phyloP scores from a whole-genome alignment of 768 basidiomycete species.

The Boletellus sp. region DNA sequence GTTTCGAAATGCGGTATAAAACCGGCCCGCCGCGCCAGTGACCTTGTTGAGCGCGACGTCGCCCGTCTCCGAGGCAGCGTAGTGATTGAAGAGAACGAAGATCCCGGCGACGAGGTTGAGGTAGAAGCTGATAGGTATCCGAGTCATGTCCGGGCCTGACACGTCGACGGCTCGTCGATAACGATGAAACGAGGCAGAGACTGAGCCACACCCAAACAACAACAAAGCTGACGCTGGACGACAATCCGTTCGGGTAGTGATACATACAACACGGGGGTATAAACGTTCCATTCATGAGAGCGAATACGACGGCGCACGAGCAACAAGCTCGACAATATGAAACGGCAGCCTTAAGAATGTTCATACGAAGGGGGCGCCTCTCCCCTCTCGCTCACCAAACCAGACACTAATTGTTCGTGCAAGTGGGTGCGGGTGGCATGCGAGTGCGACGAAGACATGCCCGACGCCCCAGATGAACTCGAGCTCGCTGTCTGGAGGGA shows the following conservation, averaged over 20 bases:
- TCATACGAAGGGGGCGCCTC: constrained; percentile 69
- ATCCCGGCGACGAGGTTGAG: constrained; percentile 18
- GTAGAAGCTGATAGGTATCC: constrained; percentile 15
- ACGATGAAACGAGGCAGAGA: no score
- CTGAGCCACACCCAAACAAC: not conserved
- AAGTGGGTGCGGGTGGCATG: constrained; percentile 45
- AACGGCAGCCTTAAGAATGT: not conserved
- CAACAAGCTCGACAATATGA: not conserved
- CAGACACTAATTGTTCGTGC: constrained; percentile 79
- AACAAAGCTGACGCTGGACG: not conserved
- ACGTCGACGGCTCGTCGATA: no score
- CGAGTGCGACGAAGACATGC: constrained; percentile 25
- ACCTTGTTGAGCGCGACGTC: constrained; percentile 19
- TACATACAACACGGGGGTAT: no score
- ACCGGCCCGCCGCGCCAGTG: constrained; percentile 14
- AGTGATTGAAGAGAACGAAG: constrained; percentile 17
- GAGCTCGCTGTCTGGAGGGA: constrained; percentile 33
- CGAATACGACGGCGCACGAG: not conserved
- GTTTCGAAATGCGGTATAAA: constrained; percentile 14
- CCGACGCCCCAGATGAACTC: constrained; percentile 21
- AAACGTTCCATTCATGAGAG: not conserved
- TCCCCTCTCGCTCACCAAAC: constrained; percentile 75
- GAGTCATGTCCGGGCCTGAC: not conserved
- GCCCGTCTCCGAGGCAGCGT: constrained; percentile 14
- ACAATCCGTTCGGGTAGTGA: no score